Conservation (phyloP, 768 basidiomycete species). For the Terana coerulea region DNA sequence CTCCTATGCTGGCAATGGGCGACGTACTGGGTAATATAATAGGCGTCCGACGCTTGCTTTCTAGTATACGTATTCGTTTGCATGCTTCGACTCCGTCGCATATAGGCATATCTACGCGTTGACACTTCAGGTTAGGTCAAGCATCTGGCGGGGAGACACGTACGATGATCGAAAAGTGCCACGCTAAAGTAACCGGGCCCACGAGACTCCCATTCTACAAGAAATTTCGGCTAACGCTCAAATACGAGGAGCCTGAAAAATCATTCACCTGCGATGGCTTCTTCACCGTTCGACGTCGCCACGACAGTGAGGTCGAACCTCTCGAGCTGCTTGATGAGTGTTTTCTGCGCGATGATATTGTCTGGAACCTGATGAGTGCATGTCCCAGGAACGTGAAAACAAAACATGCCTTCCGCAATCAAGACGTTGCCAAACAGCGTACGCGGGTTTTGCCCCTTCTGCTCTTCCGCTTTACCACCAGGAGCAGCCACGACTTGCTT, state of each 20-base stretch:
- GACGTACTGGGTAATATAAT: conserved; percentile 53
- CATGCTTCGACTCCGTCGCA: conserved; percentile 76
- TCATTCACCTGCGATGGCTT: conserved; percentile 52
- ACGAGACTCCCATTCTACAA: conserved; percentile 62
- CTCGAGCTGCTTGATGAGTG: conserved; percentile 65
- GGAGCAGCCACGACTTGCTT: conserved; percentile 30
- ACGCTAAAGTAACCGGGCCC: conserved; percentile 66
- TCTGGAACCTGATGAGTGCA: conserved; percentile 35
- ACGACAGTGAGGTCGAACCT: conserved; percentile 55
- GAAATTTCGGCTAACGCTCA: neutral
- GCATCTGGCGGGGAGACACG: conserved; percentile 19
- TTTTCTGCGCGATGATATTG: conserved; percentile 65
- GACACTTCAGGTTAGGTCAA: neutral
- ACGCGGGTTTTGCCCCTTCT: conserved; percentile 43
- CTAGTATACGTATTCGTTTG: conserved; percentile 56
- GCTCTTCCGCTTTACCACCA: conserved; percentile 42
- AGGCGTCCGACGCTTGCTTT: conserved; percentile 50
- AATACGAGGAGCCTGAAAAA: neutral
- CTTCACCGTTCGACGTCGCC: conserved; percentile 64
- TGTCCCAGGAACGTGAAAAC: neutral
- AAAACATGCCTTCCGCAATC: conserved; percentile 61
- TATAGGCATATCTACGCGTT: conserved; percentile 65
- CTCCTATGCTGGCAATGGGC: neutral
- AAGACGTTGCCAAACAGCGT: conserved; percentile 65
- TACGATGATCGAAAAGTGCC: conserved; percentile 75